Evolutionary conservation across 208 protist genomes (phyloP), one percentile per base, ranked within the genome.

Genomic region (Leishmania tropica): DNA sequence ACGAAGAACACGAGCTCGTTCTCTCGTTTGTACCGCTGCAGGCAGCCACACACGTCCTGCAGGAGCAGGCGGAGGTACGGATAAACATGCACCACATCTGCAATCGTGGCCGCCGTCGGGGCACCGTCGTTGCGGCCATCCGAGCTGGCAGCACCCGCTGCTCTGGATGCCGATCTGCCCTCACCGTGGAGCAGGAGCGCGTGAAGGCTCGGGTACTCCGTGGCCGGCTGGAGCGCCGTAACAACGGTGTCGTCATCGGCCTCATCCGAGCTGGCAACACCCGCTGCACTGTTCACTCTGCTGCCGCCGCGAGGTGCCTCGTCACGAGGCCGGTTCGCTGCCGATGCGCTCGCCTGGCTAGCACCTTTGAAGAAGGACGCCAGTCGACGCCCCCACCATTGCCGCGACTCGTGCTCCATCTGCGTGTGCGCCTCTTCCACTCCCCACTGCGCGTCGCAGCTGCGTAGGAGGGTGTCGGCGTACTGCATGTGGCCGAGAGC

Each of bases 401-500:
- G 76, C 51, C 72, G 80, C 5, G 82, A 80, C 74, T 73, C 58
- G 47, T 83, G 71, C 65, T 72, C 72, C 78, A 21, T 68, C 62
- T 75, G 54, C n/a, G 24, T 51, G 54, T 81, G 78, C 40, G 60
- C 60, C 65, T 67, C 80, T 56, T 92, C 74, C 17, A 89, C 76
- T 1, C 76, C 56, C 81, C 81, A 85, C 64, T 85, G 81, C 37
- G 76, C 77, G 37, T 85, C 58, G 72, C 81, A 85, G 47, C 54
- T 81, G 81, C 77, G 62, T 4, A 96, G 70, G 15, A 96, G 84
- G n/a, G 81, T 54, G 75, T 85, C 75, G 45, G 93, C 90, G 78
- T 92, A 92, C 37, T 79, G 79, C n/a, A 89, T 87, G 87, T 96
- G 93, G 1, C 90, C 93, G 51, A 96, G 82, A 35, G 90, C 93